Evolutionary conservation across 805 yeast genomes (phyloP).

Genomic region (Aciculoconidium aculeatum): DNA sequence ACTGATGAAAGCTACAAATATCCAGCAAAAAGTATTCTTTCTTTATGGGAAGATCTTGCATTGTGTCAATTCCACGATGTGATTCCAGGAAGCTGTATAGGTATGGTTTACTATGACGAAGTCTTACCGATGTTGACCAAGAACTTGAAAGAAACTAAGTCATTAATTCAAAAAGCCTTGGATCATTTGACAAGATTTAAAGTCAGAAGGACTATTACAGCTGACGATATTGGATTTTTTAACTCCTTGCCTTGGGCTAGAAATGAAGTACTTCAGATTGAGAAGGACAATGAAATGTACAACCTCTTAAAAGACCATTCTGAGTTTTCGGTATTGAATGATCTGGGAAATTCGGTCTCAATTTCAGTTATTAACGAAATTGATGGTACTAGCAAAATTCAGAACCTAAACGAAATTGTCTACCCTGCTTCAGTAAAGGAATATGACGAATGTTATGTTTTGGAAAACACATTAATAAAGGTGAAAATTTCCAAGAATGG

Average conservation of each 20-base stretch:
- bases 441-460: constrained; percentile 37
- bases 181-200: constrained; percentile 6
- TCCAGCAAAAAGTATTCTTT: constrained; percentile 63
- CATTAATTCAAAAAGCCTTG: constrained; percentile 48
- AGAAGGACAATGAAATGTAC: constrained; percentile 16
- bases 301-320: constrained; percentile 7
- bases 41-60: constrained; percentile 82
- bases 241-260: constrained; percentile 68
- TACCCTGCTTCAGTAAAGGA: constrained; percentile 47
- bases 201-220: background rate
- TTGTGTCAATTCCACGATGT: constrained; percentile 96
- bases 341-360: no score
- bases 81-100: constrained; percentile 95
- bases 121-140: constrained; percentile 71
- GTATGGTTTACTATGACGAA: constrained; percentile 77
- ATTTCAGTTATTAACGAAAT: constrained; percentile 17
- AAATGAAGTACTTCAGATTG: constrained; percentile 37
- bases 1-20: constrained; percentile 50
- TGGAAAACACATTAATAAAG: constrained; percentile 57
- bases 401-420: constrained; percentile 13
- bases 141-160: constrained; percentile 48
- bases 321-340: constrained; percentile 10
- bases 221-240: constrained; percentile 20
- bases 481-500: constrained; percentile 51
- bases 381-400: constrained; percentile 14